Percentiles rank a stretch among this genome's conserved stretches.
phyloP scores from a whole-genome alignment of 2,329 filamentous ascomycete species.

The Colletotrichum kahawae region DNA sequence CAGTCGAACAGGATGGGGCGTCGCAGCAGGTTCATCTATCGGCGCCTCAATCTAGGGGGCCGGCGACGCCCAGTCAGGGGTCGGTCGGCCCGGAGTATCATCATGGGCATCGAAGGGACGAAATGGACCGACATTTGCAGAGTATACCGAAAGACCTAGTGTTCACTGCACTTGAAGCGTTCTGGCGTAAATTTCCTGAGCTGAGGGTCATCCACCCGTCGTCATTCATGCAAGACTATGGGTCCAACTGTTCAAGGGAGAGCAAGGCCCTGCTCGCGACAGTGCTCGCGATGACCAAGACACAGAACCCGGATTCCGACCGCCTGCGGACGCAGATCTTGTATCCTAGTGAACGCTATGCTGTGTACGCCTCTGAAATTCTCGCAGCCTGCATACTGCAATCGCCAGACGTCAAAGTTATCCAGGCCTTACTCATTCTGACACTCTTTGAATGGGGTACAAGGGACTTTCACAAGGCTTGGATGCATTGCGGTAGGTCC shows the following conservation, averaged over 20 bases:
- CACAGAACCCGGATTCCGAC: constrained; percentile 35
- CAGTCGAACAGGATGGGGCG: background rate
- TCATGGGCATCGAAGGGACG: background rate
- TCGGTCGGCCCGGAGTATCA: background rate
- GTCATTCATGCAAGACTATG: constrained; percentile 31
- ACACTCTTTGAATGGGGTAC: constrained; percentile 47
- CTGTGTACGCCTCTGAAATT: constrained; percentile 30
- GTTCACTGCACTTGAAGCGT: constrained; percentile 36
- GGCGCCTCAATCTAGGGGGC: constrained; percentile 8
- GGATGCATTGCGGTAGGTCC: constrained; percentile 42
- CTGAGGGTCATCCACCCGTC: constrained; percentile 37
- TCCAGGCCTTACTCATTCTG: constrained; percentile 44
- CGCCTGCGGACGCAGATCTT: constrained; percentile 32
- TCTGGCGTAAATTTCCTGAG: constrained; percentile 39
- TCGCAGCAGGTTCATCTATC: background rate
- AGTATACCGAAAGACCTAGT: constrained; percentile 29
- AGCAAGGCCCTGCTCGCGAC: constrained; percentile 34
- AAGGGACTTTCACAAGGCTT: constrained; percentile 46
- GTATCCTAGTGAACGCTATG: constrained; percentile 36
- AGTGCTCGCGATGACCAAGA: constrained; percentile 33
- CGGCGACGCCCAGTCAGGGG: constrained; percentile 3
- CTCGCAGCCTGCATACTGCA: constrained; percentile 31
- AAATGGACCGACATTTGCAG: constrained; percentile 26
- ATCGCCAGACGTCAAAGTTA: constrained; percentile 35
- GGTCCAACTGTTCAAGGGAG: constrained; percentile 24